Base-by-base conservation (phyloP, 768 basidiomycete species). In the Mycena kentingensis region DNA sequence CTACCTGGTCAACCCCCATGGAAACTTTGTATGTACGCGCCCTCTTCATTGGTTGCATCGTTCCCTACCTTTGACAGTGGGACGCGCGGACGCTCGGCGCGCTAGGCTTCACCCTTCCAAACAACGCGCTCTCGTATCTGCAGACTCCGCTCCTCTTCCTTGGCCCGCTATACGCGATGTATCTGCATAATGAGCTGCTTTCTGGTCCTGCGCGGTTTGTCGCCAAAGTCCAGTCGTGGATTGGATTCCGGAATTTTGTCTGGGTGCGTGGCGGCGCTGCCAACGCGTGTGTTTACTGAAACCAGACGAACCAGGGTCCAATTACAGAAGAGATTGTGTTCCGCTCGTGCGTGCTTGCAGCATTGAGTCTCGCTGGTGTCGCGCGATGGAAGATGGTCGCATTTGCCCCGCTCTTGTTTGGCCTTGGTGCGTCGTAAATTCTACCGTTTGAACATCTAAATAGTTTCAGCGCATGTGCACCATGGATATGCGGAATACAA, bases 401-500 rank as follows among this genome's bases (percentile, higher is more conserved):
- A 59, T 70, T 88, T 0, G 80, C 88, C 2, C 97, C 97, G 0
- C 70, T 97, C 11, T 83, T 85, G 50, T 99, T 99, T 62, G 97
- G 94, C 18, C 70, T 90, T 25, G 93, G 93, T 92, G 54, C 37
- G 86, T 70, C 6, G 47, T 50, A 24, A 21, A 13, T 29, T 31
- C 10, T n/a, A 12, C 43, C 41, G 18, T 39, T 15, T 31, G 15
- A 5, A 2, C 16, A 16, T 25, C 24, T 44, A 46, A 27, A 12
- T 11, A 12, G 28, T n/a, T 18, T 24, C 58, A 93, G 96, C 97
- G 2, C 97, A 99, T 65, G 71, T 85, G 1, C 97, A 99, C 62
- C 97, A 98, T 62, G 93, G 87, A 13, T 90, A 84, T 81, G 97
- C 98, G 53, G 81, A 76, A 0, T 99, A 83, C 66, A 82, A 85